Percentiles rank a stretch among this genome's conserved stretches.
Evolutionary conservation across 345 rosid genomes (phyloP).

Genomic region (Linum usitatissimum): DNA sequence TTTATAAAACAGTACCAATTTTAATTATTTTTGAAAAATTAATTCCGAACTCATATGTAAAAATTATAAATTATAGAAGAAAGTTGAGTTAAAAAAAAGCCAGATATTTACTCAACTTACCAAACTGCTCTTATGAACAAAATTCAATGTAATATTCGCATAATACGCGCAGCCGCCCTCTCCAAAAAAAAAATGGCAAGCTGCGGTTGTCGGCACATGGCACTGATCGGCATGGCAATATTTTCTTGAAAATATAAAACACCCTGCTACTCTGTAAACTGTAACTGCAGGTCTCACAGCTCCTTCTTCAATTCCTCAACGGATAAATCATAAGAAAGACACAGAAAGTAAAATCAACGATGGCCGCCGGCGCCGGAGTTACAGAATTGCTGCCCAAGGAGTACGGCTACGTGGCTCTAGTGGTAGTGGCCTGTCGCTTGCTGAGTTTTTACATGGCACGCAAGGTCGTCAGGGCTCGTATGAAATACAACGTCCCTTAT

Average conservation of each 20-base stretch:
- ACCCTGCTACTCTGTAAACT: neutral
- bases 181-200: no score
- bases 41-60: no score
- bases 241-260: no score
- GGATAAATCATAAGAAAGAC: neutral
- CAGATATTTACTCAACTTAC: no score
- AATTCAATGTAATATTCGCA: no score
- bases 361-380: neutral
- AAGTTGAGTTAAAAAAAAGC: no score
- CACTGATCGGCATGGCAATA: neutral
- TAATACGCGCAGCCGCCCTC: no score
- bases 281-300: neutral
- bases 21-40: no score
- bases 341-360: neutral
- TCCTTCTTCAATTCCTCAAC: neutral
- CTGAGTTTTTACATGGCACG: conserved; percentile 62
- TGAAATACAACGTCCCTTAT: conserved; percentile 63
- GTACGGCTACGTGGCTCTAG: conserved; percentile 73
- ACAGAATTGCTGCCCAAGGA: conserved; percentile 37
- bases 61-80: no score
- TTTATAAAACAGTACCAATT: no score
- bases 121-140: no score
- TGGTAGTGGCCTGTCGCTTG: conserved; percentile 52
- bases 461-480: conserved; percentile 68
- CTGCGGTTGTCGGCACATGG: neutral